Evolutionary conservation across 225 moss, liverwort and hornwort genomes (phyloP).

Genomic region (Sphagnum contortum): DNA sequence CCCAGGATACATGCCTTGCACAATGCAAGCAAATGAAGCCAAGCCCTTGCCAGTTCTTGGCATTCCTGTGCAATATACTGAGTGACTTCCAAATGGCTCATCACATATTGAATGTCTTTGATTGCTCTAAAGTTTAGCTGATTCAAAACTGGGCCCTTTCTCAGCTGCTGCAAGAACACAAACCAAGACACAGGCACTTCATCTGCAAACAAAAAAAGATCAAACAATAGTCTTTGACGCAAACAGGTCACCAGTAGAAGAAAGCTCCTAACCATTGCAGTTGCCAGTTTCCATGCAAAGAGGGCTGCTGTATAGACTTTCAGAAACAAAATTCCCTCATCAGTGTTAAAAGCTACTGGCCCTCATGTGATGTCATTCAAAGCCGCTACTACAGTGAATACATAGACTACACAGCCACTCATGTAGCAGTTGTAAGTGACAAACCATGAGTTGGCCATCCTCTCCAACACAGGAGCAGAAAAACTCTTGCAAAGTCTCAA

Average conservation of each 20-base stretch:
- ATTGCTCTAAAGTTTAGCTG: conserved; percentile 46
- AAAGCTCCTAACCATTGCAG: no score
- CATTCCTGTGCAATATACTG: conserved; percentile 61
- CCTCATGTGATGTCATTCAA: no score
- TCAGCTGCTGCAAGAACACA: conserved; percentile 38
- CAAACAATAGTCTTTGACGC: no score
- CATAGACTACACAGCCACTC: no score
- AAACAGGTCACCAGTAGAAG: no score
- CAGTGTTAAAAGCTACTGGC: no score
- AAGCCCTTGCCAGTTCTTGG: conserved; percentile 63
- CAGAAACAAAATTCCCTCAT: no score
- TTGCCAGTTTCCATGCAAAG: no score
- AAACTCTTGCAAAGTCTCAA: conserved; percentile 63
- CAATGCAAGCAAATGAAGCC: conserved; percentile 77
- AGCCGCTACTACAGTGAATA: no score
- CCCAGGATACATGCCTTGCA: conserved; percentile 82
- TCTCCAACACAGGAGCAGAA: conserved; percentile 69
- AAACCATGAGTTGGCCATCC: conserved; percentile 75
- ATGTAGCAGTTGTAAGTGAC: background rate
- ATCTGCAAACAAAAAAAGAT: no score
- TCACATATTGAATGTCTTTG: conserved; percentile 82
- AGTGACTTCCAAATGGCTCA: conserved; percentile 83
- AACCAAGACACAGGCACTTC: no score
- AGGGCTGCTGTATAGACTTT: no score
- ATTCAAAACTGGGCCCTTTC: conserved; percentile 53